These are phyloP conservation scores for Gnomoniopsis smithogilvyi DNA, from an alignment of 2,329 filamentous ascomycete genomes.

Conservation along the genomic window DNA sequence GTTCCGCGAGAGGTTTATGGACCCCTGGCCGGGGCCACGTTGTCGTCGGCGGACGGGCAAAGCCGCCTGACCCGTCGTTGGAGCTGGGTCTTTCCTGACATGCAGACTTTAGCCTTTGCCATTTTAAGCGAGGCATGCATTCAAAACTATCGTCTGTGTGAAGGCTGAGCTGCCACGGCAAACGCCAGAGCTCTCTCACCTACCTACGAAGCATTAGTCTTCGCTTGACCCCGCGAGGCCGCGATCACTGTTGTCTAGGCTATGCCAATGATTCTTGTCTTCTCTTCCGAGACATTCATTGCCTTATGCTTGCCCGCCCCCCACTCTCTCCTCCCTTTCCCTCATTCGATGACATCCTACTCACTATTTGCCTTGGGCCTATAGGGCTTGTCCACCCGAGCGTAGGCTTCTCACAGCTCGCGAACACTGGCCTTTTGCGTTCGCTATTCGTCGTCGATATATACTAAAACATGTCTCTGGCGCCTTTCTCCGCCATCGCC, in stretches of 20 bases:
- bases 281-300: too few relatives aligned
- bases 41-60: not conserved
- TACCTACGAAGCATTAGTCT: not conserved
- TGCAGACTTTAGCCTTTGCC: not conserved
- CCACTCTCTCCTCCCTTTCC: too few relatives aligned
- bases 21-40: not conserved
- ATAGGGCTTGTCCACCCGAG: too few relatives aligned
- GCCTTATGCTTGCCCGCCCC: too few relatives aligned
- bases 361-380: too few relatives aligned
- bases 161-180: too few relatives aligned
- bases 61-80: not conserved
- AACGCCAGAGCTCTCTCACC: too few relatives aligned
- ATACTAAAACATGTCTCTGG: constrained; percentile 10
- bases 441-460: not conserved
- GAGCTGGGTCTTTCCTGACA: not conserved
- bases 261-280: too few relatives aligned
- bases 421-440: not conserved
- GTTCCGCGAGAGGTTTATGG: not conserved
- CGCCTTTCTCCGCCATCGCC: constrained; percentile 1
- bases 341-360: not conserved
- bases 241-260: not conserved
- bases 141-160: not conserved
- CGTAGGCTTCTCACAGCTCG: not conserved
- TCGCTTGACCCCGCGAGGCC: not conserved
- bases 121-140: not conserved